These are phyloP conservation scores for Termitomyces eurrhizus DNA, from an alignment of 768 basidiomycete species.

Conservation along the genomic window DNA sequence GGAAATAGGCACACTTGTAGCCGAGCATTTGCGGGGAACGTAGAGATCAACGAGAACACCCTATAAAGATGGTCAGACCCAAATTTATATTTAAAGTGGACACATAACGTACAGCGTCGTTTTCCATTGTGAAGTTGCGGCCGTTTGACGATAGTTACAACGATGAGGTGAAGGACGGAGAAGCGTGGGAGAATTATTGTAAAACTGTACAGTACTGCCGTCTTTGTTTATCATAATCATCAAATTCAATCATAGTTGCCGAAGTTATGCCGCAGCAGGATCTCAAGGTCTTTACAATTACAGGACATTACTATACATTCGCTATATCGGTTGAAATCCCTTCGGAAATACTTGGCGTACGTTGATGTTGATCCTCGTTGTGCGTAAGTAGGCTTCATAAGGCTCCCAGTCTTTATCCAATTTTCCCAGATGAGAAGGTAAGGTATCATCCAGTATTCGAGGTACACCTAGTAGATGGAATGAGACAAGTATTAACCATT, in stretches of 20 bases:
- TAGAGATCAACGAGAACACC: conserved; percentile 99
- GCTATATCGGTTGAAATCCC: conserved; percentile 41
- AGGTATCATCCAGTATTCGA: conserved; percentile 76
- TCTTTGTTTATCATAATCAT: background rate
- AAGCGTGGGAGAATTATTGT: conserved; percentile 31
- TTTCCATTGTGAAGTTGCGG: conserved; percentile 60
- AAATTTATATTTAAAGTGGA: background rate
- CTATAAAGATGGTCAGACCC: conserved; percentile 34
- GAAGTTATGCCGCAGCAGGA: background rate
- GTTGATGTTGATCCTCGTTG: conserved; percentile 85
- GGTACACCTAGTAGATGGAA: conserved; percentile 60
- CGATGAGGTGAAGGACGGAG: conserved; percentile 17
- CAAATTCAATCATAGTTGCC: conserved; percentile 2
- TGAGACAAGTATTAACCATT: background rate
- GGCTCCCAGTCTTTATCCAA: conserved; percentile 50
- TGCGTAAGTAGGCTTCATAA: conserved; percentile 61
- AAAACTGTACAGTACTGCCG: conserved; percentile 34
- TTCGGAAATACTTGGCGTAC: conserved; percentile 86
- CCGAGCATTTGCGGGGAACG: conserved; percentile 99
- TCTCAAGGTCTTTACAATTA: background rate
- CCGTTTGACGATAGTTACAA: conserved; percentile 19
- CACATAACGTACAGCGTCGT: conserved; percentile 68
- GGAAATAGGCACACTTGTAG: conserved; percentile 71
- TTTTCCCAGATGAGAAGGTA: conserved; percentile 56
- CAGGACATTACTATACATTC: background rate